phyloP scores from a whole-genome alignment of 495 filamentous ascomycete species.

The Sphaerosporella brunnea region DNA sequence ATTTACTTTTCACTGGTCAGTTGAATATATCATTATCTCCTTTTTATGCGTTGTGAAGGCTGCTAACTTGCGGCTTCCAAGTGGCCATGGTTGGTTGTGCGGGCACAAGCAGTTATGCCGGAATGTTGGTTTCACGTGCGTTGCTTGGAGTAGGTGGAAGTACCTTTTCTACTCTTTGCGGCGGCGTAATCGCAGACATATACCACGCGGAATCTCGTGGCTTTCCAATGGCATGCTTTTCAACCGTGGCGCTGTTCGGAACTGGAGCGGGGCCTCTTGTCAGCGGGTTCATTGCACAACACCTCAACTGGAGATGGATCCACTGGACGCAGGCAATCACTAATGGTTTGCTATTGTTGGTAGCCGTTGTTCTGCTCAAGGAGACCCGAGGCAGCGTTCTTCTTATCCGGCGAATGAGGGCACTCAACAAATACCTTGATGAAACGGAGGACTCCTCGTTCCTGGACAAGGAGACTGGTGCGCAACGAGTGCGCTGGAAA shows the following conservation, averaged over 20 bases:
- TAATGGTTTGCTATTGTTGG: conserved; percentile 41
- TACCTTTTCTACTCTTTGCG: conserved; percentile 84
- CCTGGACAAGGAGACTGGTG: no score
- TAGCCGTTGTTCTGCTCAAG: conserved; percentile 49
- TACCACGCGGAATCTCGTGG: conserved; percentile 66
- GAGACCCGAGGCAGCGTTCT: conserved; percentile 76
- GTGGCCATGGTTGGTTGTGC: conserved; percentile 42
- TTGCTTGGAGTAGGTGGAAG: conserved; percentile 56
- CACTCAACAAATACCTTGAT: conserved; percentile 67
- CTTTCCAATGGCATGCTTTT: conserved; percentile 78
- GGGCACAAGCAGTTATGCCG: conserved; percentile 49
- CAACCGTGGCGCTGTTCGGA: conserved; percentile 55
- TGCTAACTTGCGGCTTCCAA: conserved; percentile 41
- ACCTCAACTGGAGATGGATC: conserved; percentile 66
- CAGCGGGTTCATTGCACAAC: conserved; percentile 49
- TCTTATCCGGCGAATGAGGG: conserved; percentile 53
- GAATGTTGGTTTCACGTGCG: conserved; percentile 62
- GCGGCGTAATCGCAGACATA: conserved; percentile 78
- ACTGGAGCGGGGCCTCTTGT: conserved; percentile 67
- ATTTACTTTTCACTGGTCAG: conserved; percentile 39
- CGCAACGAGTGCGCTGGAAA: conserved; percentile 61
- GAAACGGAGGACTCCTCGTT: conserved; percentile 28
- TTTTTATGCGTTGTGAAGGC: conserved; percentile 1
- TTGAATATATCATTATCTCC: conserved; percentile 32
- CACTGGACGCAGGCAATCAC: conserved; percentile 74